These are phyloP conservation scores for Pueraria montana DNA, from an alignment of 306 rosid genomes.

Conservation along the genomic window DNA sequence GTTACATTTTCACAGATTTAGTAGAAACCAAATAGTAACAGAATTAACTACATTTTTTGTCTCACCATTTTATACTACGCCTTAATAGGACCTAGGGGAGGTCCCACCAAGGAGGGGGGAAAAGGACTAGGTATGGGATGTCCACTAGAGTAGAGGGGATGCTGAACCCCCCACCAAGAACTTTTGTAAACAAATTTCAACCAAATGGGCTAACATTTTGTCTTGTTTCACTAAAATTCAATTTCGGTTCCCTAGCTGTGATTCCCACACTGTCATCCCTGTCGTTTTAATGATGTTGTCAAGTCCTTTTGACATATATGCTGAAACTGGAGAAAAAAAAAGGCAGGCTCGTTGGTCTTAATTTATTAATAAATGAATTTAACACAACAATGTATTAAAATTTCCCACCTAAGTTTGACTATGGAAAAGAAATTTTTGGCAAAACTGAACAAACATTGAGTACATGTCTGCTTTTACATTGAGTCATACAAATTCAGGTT, in stretches of 20 bases:
- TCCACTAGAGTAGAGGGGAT: neutral
- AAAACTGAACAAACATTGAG: neutral
- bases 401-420: slow-evolving; percentile 20
- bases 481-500: neutral
- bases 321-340: neutral
- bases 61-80: neutral
- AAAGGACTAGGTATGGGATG: neutral
- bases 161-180: neutral
- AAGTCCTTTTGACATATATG: slow-evolving; percentile 10
- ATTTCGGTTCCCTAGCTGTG: neutral
- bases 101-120: neutral
- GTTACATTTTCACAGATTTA: neutral
- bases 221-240: neutral
- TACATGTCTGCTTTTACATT: no score
- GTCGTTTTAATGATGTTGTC: neutral
- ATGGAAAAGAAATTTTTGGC: neutral
- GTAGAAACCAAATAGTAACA: slow-evolving; percentile 18
- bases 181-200: neutral
- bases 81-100: neutral
- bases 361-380: neutral
- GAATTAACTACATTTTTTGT: neutral
- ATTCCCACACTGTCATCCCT: neutral
- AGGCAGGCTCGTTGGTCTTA: neutral
- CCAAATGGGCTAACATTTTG: neutral
- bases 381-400: slow-evolving; percentile 3